Base-by-base conservation (phyloP, 371 early-diverging fungal species). In the Apophysomyces ossiformis region DNA sequence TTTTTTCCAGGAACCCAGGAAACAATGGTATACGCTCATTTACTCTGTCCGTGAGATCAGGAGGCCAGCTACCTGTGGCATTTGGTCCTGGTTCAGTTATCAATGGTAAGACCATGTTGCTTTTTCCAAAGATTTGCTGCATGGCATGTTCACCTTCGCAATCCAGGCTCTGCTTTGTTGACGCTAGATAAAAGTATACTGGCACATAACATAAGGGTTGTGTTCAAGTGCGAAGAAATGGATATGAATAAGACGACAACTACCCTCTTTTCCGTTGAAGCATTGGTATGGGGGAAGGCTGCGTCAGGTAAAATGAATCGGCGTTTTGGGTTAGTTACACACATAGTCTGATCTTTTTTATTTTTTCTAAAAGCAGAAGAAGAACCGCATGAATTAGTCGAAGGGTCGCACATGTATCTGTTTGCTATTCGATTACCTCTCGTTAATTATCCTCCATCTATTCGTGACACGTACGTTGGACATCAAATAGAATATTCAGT, bases 391-490 rank as follows among this genome's bases (percentile, higher is more conserved):
- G 67, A 69, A 58, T 35, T 79, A 4, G 60, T 68, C n/a, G 36
- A 18, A 4, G 83, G 81, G 3, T 68, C 69, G 21, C 81, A 80
- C 59, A 69, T 83, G 47, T 80, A 79, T 57, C 46, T 83, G 11
- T 83, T 83, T 72, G 80, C 83, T 57, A 78, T 83, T 54, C 77
- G 78, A 60, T 37, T 80, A 36, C 83, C 83, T 18, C 45, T 69
- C 59, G 45, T 70, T 16, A 83, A 83, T 57, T 83, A 78, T 64
- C 83, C 83, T 16, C 81, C 83, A 0, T 75, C 79, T 0, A 69
- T 78, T 9, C 62, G 60, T 0, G 74, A 75, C 54, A 56, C 74
- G 15, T 63, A 74, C 57, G 41, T 77, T 8, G 77, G 77, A 18
- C 75, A 80, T 62, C 67, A 67, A 4, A 73, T 80, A 2, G 71